phyloP scores from a whole-genome alignment of 768 basidiomycete species.

The Russula brevipes region DNA sequence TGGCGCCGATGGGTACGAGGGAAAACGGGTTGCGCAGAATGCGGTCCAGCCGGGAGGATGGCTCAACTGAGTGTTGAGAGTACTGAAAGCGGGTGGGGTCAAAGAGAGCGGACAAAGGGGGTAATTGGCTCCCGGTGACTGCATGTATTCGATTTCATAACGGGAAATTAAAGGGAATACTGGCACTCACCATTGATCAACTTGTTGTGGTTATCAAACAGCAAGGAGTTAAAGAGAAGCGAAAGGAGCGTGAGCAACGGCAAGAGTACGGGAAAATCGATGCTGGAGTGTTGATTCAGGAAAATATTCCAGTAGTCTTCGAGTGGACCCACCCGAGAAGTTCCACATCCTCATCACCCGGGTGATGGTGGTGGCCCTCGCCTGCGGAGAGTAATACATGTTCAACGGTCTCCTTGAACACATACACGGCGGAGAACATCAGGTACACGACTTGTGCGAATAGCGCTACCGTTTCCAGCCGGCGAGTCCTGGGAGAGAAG shows the following conservation, averaged over 20 bases:
- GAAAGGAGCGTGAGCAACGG: constrained; percentile 52
- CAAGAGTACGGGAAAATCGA: constrained; percentile 62
- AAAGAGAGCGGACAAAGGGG: constrained; percentile 47
- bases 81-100: constrained; percentile 39
- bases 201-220: constrained; percentile 60
- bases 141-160: neutral
- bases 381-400: constrained; percentile 77
- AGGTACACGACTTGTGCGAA: constrained; percentile 93
- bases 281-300: constrained; percentile 34
- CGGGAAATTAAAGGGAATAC: neutral
- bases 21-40: constrained; percentile 69
- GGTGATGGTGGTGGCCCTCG: constrained; percentile 63
- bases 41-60: constrained; percentile 21
- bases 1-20: constrained; percentile 56
- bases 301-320: neutral
- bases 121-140: constrained; percentile 63
- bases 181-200: constrained; percentile 54
- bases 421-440: constrained; percentile 90
- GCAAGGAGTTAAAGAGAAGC: constrained; percentile 49
- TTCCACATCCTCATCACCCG: constrained; percentile 47
- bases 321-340: constrained; percentile 37
- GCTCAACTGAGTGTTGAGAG: constrained; percentile 26
- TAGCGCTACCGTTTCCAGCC: constrained; percentile 63
- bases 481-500: constrained; percentile 45
- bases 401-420: constrained; percentile 95